Conservation (phyloP, 768 basidiomycete species). For the Phallus indusiatus region DNA sequence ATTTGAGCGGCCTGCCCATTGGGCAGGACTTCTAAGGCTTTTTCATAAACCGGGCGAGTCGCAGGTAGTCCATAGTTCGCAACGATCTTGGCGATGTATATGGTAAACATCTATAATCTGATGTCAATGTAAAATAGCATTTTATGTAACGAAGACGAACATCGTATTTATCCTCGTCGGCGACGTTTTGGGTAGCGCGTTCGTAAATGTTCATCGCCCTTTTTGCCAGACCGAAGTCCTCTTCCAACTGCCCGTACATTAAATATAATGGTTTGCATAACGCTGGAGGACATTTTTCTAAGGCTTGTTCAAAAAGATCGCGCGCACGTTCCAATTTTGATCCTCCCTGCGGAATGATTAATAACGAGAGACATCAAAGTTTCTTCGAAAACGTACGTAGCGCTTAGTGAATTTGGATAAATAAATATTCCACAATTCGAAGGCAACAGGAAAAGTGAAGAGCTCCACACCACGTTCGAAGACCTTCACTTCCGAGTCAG, state of each 20-base stretch:
- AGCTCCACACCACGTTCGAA: slow-evolving; percentile 96
- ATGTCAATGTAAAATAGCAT: slow-evolving; percentile 4
- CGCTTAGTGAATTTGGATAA: slow-evolving; percentile 94
- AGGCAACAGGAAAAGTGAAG: slow-evolving; percentile 96
- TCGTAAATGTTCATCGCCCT: slow-evolving; percentile 95
- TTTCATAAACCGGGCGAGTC: slow-evolving; percentile 92
- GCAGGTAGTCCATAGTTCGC: slow-evolving; percentile 94
- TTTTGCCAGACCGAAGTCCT: slow-evolving; percentile 91
- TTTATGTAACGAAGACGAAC: slow-evolving; percentile 28
- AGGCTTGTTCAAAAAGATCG: slow-evolving; percentile 94
- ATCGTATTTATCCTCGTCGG: slow-evolving; percentile 90
- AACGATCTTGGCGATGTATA: slow-evolving; percentile 96
- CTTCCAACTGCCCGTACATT: slow-evolving; percentile 93
- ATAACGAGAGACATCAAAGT: background rate
- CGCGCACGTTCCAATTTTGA: slow-evolving; percentile 91
- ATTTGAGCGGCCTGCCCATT: slow-evolving; percentile 94
- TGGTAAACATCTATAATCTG: slow-evolving; percentile 72
- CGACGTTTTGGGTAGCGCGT: slow-evolving; percentile 78
- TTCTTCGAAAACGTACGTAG: slow-evolving; percentile 53
- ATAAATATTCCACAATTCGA: slow-evolving; percentile 99
- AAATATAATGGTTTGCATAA: slow-evolving; percentile 92
- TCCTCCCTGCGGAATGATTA: slow-evolving; percentile 53
- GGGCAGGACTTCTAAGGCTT: slow-evolving; percentile 86
- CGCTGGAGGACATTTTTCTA: slow-evolving; percentile 93
- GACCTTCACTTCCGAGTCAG: slow-evolving; percentile 36